Evolutionary conservation across 2,329 filamentous ascomycete genomes (phyloP).

Genomic region (Beauveria sp.): DNA sequence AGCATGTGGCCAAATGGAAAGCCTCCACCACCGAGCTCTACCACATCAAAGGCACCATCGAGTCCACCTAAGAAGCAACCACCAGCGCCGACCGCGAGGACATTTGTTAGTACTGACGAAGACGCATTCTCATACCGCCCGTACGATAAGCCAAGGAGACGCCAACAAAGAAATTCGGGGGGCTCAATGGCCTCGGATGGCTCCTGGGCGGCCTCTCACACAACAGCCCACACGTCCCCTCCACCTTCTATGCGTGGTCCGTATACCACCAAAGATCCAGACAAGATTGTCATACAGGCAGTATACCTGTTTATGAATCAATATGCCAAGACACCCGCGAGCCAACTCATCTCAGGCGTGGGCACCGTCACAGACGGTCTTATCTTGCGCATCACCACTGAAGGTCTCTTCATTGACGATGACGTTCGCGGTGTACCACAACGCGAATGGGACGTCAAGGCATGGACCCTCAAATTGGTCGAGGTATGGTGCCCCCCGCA

Average conservation of each 20-base stretch:
- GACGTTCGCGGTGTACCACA: slow-evolving; percentile 87
- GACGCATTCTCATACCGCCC: slow-evolving; percentile 67
- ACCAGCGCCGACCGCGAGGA: slow-evolving; percentile 45
- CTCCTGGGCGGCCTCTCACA: slow-evolving; percentile 78
- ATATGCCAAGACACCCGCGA: slow-evolving; percentile 81
- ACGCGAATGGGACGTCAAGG: slow-evolving; percentile 97
- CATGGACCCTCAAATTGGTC: slow-evolving; percentile 89
- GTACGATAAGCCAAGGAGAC: slow-evolving; percentile 61
- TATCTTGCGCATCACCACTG: slow-evolving; percentile 83
- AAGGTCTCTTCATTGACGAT: slow-evolving; percentile 95
- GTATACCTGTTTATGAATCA: slow-evolving; percentile 91
- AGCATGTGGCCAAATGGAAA: slow-evolving; percentile 62
- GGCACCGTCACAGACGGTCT: slow-evolving; percentile 85
- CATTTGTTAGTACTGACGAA: slow-evolving; percentile 54
- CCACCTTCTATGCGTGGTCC: slow-evolving; percentile 69
- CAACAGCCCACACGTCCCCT: slow-evolving; percentile 75
- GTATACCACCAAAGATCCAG: slow-evolving; percentile 81
- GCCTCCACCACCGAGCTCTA: slow-evolving; percentile 31
- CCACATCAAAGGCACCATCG: slow-evolving; percentile 19
- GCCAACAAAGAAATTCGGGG: slow-evolving; percentile 52
- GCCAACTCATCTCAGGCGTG: slow-evolving; percentile 77
- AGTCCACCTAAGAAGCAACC: slow-evolving; percentile 34
- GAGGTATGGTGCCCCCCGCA: slow-evolving; percentile 77
- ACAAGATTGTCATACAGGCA: slow-evolving; percentile 92
- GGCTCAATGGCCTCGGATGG: slow-evolving; percentile 73